Evolutionary conservation across 83 land plant genomes (phyloP), one percentile per base, ranked within the genome.

Genomic region (Thuja plicata): DNA sequence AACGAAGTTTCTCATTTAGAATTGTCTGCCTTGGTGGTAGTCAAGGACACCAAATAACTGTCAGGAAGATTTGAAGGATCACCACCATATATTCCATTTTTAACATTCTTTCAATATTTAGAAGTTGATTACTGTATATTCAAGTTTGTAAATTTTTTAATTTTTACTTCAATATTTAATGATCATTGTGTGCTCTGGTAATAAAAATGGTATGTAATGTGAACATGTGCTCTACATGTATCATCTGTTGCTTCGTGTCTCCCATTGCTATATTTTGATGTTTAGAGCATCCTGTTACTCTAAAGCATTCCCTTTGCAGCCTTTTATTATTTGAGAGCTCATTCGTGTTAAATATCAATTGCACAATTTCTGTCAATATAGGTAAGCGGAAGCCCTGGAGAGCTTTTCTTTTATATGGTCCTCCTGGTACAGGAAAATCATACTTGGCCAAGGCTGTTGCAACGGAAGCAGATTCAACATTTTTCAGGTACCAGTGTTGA

Each of bases 371-470:
- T 83, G 85, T 30, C 71, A 32, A 86, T 90, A 50, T 91, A 98
- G 99, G 99, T 12, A 98, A 98, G 91, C 89, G 99, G 88, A 94
- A 93, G 57, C 99, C 99, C 78, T 98, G 99, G 99, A 94, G 99
- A 83, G 99, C 99, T 73, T 98, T 98, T 89, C 93, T 98, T 32
- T 90, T 98, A 50, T 98, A 98, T 92, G 99, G 99, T 13, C 99
- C 99, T 78, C 99, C 99, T 87, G 99, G 99, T 70, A 98, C 99
- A 52, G 99, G 99, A 88, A 98, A 98, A 88, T 98, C 99, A 40
- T 98, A 98, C 89, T 94, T 98, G 91, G 99, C 99, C 40, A 98
- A 98, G 92, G 99, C 99, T 89, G 99, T 98, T 88, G 99, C 99
- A 34, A 98, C 99, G 82, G 99, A 98, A 90, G 99, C 99, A 32